Evolutionary conservation across 208 protist species (phyloP), one percentile per base, ranked within the genome.

Genomic region (Acanthamoeba royreba): DNA sequence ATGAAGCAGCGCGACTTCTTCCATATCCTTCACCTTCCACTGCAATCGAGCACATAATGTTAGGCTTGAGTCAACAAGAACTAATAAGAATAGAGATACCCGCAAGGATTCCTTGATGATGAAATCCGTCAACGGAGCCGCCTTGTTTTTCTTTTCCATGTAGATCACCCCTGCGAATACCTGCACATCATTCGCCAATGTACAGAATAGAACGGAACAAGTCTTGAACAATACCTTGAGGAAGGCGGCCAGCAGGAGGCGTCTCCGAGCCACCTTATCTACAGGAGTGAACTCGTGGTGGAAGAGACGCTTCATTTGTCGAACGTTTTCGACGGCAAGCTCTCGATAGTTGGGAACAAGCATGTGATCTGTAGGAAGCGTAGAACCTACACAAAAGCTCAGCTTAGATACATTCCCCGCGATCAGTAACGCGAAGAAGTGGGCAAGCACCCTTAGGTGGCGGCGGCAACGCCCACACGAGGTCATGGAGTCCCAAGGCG

Each of bases 21-120:
- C 53, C 35, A 45, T 49, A 33, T 91, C 85, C 43, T 91, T 91
- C 38, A 69, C 40, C 85, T 91, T 91, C 85, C 85, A 91, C 85
- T 91, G 33, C n/a, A n/a, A n/a, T n/a, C n/a, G n/a, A n/a, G n/a
- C n/a, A n/a, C n/a, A n/a, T n/a, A n/a, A n/a, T n/a, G n/a, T n/a
- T n/a, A n/a, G n/a, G n/a, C n/a, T n/a, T n/a, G n/a, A 69, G 25
- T 69, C 19, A 45, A 90, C 13, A 90, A 7, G 11, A 4, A 58
- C 2, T 72, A 33, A 66, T 31, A 91, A 61, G 79, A 35, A 19
- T 61, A 15, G 46, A 17, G 52, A 38, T 49, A 91, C 85, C 85
- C 43, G 11, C 40, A 91, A 22, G 9, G 85, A 61, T 35, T 74
- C 85, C 22, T 72, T 91, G 38, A 91, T 69, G 31, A 91, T 72